A percentile compares a stretch with the other conserved stretches of the same genome.
These are phyloP conservation scores for Trichoderma oligosporum DNA, from an alignment of 2,329 filamentous ascomycete genomes.

Conservation along the genomic window DNA sequence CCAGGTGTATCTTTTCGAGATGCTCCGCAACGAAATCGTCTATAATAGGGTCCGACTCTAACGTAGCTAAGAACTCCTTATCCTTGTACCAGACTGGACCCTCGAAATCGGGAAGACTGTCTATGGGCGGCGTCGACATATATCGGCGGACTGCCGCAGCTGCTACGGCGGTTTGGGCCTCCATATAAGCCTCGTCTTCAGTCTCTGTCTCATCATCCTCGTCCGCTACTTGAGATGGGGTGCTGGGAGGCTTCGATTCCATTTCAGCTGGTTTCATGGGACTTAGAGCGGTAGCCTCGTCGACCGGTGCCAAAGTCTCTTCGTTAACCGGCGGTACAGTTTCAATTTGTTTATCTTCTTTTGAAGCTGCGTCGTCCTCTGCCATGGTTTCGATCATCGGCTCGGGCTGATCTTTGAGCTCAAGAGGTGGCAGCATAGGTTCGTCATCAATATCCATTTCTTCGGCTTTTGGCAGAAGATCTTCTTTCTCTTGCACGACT, in stretches of 20 bases:
- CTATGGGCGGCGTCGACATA: constrained; percentile 52
- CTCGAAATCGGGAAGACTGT: constrained; percentile 49
- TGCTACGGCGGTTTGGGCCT: constrained; percentile 41
- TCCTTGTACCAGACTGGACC: constrained; percentile 49
- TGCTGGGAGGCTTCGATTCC: constrained; percentile 40
- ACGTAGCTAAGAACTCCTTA: constrained; percentile 40
- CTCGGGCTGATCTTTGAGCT: neutral
- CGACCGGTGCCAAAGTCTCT: neutral
- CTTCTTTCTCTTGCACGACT: constrained; percentile 21
- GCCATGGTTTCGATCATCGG: neutral
- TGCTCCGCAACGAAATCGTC: constrained; percentile 45
- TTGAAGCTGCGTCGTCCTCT: neutral
- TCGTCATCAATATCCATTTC: constrained; percentile 40
- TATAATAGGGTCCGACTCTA: constrained; percentile 40
- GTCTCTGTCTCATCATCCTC: constrained; percentile 54
- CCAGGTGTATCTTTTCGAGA: constrained; percentile 41
- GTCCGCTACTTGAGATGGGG: constrained; percentile 47
- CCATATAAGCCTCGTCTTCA: constrained; percentile 50
- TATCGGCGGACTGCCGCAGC: constrained; percentile 38
- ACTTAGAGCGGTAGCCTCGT: constrained; percentile 4
- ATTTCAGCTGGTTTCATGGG: constrained; percentile 30
- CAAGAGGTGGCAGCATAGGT: neutral
- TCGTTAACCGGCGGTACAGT: constrained; percentile 1
- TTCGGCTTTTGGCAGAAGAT: constrained; percentile 38
- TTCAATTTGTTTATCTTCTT: constrained; percentile 1